Evolutionary conservation across 2,329 filamentous ascomycete species (phyloP).

Genomic region (Pochonia chlamydosporia): DNA sequence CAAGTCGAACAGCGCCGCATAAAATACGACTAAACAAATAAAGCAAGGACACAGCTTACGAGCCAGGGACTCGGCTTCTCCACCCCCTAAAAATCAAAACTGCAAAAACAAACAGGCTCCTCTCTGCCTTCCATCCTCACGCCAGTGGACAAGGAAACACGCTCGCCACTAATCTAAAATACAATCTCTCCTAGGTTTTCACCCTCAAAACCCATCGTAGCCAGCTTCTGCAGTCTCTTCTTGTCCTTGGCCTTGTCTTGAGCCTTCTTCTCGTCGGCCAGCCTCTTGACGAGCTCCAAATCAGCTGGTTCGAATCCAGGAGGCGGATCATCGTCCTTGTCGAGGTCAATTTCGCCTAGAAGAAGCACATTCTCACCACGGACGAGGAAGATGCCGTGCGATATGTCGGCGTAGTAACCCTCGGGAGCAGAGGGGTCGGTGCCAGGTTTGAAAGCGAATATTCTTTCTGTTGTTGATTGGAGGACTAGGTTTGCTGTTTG

Average conservation of each 20-base stretch:
- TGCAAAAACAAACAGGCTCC: no score
- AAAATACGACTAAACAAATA: neutral
- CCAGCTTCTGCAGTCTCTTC: slow-evolving; percentile 62
- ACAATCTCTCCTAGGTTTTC: slow-evolving; percentile 74
- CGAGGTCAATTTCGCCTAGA: slow-evolving; percentile 92
- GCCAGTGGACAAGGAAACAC: no score
- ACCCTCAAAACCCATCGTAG: slow-evolving; percentile 78
- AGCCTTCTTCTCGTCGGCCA: slow-evolving; percentile 66
- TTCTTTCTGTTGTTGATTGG: slow-evolving; percentile 84
- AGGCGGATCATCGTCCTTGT: slow-evolving; percentile 84
- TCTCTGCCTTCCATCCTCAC: no score
- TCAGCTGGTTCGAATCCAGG: slow-evolving; percentile 65
- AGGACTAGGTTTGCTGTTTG: slow-evolving; percentile 82
- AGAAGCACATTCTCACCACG: slow-evolving; percentile 95
- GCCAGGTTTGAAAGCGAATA: slow-evolving; percentile 58
- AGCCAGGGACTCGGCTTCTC: neutral
- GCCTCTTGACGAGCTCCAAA: slow-evolving; percentile 61
- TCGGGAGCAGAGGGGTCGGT: slow-evolving; percentile 28
- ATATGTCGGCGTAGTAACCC: slow-evolving; percentile 73
- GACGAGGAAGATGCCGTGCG: slow-evolving; percentile 83
- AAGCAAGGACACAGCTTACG: neutral
- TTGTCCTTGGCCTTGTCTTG: slow-evolving; percentile 70
- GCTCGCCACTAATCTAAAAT: no score
- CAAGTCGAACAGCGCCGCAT: slow-evolving; percentile 1
- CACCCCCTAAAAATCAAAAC: no score